Base-by-base conservation (phyloP, 805 yeast genomes). In the Starmera amethionina region DNA sequence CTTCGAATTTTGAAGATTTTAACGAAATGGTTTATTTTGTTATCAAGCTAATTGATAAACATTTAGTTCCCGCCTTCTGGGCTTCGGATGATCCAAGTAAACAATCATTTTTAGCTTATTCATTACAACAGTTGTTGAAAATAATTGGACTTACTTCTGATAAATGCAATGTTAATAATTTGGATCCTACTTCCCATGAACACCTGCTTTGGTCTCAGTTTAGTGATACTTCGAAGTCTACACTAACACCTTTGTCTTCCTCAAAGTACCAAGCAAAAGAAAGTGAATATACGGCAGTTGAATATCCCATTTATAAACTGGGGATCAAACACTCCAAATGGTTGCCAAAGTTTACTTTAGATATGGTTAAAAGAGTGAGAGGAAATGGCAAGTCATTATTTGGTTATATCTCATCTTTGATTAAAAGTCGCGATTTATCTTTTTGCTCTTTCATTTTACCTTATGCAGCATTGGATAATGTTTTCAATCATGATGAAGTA, bases 71-170 rank as follows among this genome's bases (percentile, higher is more conserved):
- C 30, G 77, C 87, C 1, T 89, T 88, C 59, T 81, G 94, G 77
- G 88, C 96, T 0, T 82, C 96, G 2, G 83, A 82, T 30, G 88
- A 88, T 53, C 96, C 97, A 0, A 73, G 76, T 18, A 75, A 77
- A 37, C 98, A 93, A 57, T 68, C 84, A 42, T 84, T 82, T 53
- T 69, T 88, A 30, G 96, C 96, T 0, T 82, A 75, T 58, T 82
- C 90, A 0, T 85, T 93, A 75, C 99, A 93, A 56, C 93, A 87
- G 46, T 79, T 81, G 37, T 61, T 93, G 39, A 77, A 77, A 46
- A 70, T 77, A 13, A 68, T 87, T 54, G 78, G 73, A 3, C 59
- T 79, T 18, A 63, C 64, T 38, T 51, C 63, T 1, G 46, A 53
- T 8, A 49, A 58, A 7, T 56, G 67, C 53, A 58, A 61, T 38